These are phyloP conservation scores for Dissophora globulifera DNA, from an alignment of 192 early-diverging fungal genomes.

Conservation along the genomic window DNA sequence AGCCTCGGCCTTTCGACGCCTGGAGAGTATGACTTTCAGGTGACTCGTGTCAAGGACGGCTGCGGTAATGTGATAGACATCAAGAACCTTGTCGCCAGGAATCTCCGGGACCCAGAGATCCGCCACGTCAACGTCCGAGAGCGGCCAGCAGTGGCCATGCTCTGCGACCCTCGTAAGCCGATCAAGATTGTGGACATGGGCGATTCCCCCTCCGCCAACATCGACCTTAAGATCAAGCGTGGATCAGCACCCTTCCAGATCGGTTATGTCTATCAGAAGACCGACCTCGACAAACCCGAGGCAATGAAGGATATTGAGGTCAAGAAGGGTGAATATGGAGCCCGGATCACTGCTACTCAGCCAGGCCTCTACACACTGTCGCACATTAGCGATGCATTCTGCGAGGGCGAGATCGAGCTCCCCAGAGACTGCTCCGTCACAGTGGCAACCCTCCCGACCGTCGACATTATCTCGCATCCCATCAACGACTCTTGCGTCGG, in stretches of 20 bases:
- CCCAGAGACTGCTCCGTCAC: conserved; percentile 40
- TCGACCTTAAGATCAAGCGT: conserved; percentile 21
- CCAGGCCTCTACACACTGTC: conserved; percentile 45
- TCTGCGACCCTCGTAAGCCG: conserved; percentile 27
- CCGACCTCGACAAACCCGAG: conserved; percentile 35
- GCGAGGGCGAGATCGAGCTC: conserved; percentile 26
- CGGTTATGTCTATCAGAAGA: conserved; percentile 41
- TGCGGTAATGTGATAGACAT: conserved; percentile 38
- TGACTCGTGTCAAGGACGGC: conserved; percentile 33
- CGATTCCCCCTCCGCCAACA: conserved; percentile 3
- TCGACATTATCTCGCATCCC: conserved; percentile 26
- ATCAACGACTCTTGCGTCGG: conserved; percentile 47
- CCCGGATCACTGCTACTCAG: conserved; percentile 15
- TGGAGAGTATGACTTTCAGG: conserved; percentile 32
- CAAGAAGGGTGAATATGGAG: neutral
- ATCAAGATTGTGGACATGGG: conserved; percentile 36
- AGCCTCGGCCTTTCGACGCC: conserved; percentile 29
- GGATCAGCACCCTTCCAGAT: conserved; percentile 29
- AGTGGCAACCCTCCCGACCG: conserved; percentile 27
- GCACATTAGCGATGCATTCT: conserved; percentile 30
- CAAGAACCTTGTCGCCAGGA: conserved; percentile 18
- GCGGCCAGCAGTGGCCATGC: conserved; percentile 26
- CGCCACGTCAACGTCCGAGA: conserved; percentile 36
- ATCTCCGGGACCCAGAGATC: conserved; percentile 34
- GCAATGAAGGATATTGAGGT: conserved; percentile 28